Base-by-base conservation (phyloP, 2,329 filamentous ascomycete species). In the Cytospora chrysosperma region DNA sequence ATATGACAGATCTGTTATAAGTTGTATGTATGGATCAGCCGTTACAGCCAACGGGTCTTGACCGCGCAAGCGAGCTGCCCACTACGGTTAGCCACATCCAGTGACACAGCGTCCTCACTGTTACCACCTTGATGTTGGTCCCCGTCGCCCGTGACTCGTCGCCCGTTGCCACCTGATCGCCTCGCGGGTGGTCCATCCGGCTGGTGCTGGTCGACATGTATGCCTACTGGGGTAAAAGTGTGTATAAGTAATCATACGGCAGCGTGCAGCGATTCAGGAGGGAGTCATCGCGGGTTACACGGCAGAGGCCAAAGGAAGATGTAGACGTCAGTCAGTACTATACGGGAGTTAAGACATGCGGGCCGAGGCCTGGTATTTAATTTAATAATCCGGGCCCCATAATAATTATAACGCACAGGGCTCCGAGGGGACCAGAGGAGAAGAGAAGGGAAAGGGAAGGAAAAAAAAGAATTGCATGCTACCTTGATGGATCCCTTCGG, bases 21-120 rank as follows among this genome's bases (percentile, higher is more conserved):
- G n/a, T n/a, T n/a, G n/a, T n/a, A n/a, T n/a, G 37, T n/a, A 17
- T 40, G 4, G 37, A 8, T 8, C 37, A 17, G 19, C 37, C 37
- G 37, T 34, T 7, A n/a, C 7, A 19, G 37, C 37, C 37, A n/a
- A 17, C 37, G 15, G 37, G 32, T 4, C 40, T 47, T 34, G 50
- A 27, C 50, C 50, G 58, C 24, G n/a, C 34, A 53, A 27, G 58
- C 34, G 26, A 34, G 58, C 58, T 60, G 58, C 26, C 53, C 34
- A 32, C 34, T 19, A 54, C 34, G 58, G 50, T 37, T 10, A 51
- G 58, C 34, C 24, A 51, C 58, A 54, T 60, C n/a, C 21, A 52
- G 50, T 24, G 58, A 47, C 37, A 19, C 15, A 40, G n/a, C n/a
- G 37, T n/a, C 37, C 15, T 19, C 37, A 40, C 37, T 5, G 9